Conservation (phyloP, 164 flowering plant genomes). For the Vitis rupestris region DNA sequence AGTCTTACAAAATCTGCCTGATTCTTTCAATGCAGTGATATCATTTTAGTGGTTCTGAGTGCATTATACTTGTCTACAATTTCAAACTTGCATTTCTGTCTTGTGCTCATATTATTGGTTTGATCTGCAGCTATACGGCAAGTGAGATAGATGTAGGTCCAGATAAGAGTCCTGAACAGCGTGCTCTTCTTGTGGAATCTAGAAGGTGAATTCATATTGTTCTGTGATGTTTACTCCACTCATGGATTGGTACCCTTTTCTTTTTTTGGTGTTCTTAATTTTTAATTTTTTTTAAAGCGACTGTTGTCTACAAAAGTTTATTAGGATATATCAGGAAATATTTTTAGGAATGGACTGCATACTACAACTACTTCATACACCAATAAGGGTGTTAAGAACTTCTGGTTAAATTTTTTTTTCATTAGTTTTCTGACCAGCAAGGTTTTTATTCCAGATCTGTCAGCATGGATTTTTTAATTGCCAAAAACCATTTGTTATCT, state of each 20-base stretch:
- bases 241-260: not conserved
- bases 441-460: no score
- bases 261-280: not conserved
- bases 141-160: slow-evolving; percentile 44
- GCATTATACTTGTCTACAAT: not conserved
- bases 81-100: not conserved
- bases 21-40: not conserved
- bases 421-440: no score
- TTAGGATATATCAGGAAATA: no score
- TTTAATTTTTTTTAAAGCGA: not conserved
- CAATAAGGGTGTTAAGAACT: no score
- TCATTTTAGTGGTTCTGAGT: not conserved
- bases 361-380: no score
- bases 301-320: no score
- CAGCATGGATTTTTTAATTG: no score
- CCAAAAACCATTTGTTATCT: no score
- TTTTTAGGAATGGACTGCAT: no score
- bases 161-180: slow-evolving; percentile 63
- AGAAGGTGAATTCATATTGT: slow-evolving; percentile 51
- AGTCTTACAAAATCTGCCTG: not conserved
- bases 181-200: slow-evolving; percentile 72
- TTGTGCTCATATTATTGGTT: not conserved
- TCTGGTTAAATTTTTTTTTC: no score
- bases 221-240: not conserved
- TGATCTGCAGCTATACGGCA: slow-evolving; percentile 51